A percentile compares a stretch with the other conserved stretches of the same genome.
phyloP scores from a whole-genome alignment of 2,329 filamentous ascomycete genomes.

The Periconia macrospinosa region DNA sequence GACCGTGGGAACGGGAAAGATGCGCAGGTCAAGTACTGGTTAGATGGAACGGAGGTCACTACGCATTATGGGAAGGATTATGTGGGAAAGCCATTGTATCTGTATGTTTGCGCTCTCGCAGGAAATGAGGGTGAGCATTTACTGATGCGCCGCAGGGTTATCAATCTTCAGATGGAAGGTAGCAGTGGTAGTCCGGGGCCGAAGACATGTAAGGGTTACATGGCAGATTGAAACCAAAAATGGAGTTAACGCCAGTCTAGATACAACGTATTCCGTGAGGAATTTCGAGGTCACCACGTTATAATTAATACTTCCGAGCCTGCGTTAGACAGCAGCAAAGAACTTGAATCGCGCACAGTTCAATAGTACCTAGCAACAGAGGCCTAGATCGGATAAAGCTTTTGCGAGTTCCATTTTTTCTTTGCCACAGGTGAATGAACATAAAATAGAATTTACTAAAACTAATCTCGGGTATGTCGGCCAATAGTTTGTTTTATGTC shows the following conservation, averaged over 20 bases:
- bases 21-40: slow-evolving; percentile 57
- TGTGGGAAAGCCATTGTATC: slow-evolving; percentile 43
- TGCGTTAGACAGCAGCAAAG: too few species aligned
- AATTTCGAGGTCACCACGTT: slow-evolving; percentile 28
- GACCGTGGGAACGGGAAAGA: slow-evolving; percentile 55
- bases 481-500: too few species aligned
- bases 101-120: slow-evolving; percentile 16
- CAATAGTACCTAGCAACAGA: too few species aligned
- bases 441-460: too few species aligned
- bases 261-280: slow-evolving; percentile 25
- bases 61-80: slow-evolving; percentile 56
- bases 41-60: slow-evolving; percentile 54
- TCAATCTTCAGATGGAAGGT: slow-evolving; percentile 40
- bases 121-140: not conserved
- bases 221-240: not conserved
- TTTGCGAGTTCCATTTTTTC: too few species aligned
- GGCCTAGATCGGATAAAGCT: too few species aligned
- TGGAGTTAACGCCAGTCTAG: slow-evolving; percentile 9
- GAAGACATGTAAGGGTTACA: slow-evolving; percentile 18
- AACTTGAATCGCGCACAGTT: too few species aligned
- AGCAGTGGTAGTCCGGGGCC: slow-evolving; percentile 27
- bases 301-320: not conserved
- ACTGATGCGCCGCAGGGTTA: slow-evolving; percentile 16
- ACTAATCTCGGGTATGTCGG: too few species aligned
- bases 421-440: too few species aligned